Conservation (phyloP, 139 green algal genomes). For the Micractinium sp. region DNA sequence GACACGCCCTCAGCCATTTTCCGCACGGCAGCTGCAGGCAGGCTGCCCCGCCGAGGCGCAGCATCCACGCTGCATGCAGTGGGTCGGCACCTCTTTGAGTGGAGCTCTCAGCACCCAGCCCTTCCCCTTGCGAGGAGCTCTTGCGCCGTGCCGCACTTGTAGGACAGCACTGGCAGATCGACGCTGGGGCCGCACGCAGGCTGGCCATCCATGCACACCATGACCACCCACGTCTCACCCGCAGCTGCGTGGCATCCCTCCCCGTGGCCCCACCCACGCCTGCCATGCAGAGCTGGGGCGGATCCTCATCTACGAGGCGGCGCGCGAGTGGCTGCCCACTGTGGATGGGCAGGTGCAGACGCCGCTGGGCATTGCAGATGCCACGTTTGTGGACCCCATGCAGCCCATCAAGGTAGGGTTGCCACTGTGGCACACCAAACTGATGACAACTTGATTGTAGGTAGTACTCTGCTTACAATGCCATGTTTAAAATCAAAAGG, state of each 20-base stretch:
- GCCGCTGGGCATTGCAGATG: conserved; percentile 84
- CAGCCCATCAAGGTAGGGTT: conserved; percentile 81
- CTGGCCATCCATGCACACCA: neutral
- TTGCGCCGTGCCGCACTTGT: neutral
- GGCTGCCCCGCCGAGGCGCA: neutral
- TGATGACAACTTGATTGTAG: neutral
- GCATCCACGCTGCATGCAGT: too few species aligned
- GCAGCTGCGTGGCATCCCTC: neutral
- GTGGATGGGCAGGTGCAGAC: conserved; percentile 83
- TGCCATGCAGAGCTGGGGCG: conserved; percentile 87
- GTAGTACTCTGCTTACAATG: neutral
- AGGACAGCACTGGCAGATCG: neutral
- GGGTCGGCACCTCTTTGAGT: too few species aligned
- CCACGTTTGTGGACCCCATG: conserved; percentile 80
- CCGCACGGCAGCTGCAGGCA: conserved; percentile 47
- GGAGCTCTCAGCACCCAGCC: neutral
- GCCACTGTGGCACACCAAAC: neutral
- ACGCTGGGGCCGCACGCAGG: neutral
- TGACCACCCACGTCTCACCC: neutral
- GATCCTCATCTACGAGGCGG: conserved; percentile 91
- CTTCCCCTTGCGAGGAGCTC: neutral
- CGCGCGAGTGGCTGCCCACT: conserved; percentile 87
- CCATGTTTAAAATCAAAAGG: neutral
- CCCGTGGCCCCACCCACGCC: neutral
- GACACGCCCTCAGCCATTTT: conserved; percentile 87